Percentiles rank a stretch among this genome's conserved stretches.
Conservation (phyloP, 768 basidiomycete species). For the Serendipita indica region DNA sequence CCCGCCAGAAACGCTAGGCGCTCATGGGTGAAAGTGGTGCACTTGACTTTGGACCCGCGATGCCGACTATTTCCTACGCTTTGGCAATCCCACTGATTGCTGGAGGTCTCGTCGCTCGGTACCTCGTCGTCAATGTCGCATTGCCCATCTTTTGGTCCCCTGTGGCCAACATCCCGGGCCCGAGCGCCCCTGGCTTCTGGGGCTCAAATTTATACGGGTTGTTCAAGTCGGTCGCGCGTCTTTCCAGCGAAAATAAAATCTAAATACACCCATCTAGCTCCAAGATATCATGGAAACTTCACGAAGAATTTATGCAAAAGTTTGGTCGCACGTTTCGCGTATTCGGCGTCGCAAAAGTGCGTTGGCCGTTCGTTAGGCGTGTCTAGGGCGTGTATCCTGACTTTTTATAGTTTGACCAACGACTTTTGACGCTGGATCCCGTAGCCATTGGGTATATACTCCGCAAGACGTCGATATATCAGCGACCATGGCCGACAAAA, state of each 20-base stretch:
- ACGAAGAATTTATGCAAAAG: neutral
- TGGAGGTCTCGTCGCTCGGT: neutral
- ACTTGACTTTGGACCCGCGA: neutral
- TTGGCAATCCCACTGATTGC: neutral
- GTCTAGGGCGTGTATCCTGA: neutral
- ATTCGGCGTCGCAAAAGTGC: neutral
- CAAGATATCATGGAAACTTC: neutral
- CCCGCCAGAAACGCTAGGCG: no score
- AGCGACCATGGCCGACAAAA: conserved; percentile 75
- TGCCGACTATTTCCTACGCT: neutral
- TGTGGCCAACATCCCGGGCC: neutral
- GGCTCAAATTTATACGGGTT: neutral
- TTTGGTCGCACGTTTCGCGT: neutral
- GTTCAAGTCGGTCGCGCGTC: neutral
- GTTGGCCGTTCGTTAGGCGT: neutral
- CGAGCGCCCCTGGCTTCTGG: neutral
- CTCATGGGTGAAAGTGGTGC: neutral
- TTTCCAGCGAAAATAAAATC: neutral
- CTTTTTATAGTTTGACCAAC: conserved; percentile 1
- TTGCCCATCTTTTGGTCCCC: neutral
- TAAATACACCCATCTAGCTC: neutral
- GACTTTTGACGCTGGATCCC: neutral
- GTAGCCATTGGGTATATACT: neutral
- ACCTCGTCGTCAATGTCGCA: neutral
- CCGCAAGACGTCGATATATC: conserved; percentile 38